Conservation (phyloP, 2,329 filamentous ascomycete species). For the Domatiomyces globalis region DNA sequence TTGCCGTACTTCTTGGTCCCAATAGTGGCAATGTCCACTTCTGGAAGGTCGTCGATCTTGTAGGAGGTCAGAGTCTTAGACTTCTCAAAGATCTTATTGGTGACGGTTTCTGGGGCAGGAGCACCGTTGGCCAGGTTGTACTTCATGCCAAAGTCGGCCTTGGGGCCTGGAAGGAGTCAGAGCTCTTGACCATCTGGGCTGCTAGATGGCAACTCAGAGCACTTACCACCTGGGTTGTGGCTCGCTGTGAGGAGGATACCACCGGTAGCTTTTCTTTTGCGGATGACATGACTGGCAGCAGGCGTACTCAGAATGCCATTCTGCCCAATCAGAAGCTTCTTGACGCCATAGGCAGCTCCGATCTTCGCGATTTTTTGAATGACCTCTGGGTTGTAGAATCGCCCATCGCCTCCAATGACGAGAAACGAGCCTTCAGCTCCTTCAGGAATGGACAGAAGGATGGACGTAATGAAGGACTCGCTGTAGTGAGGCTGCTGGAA, state of each 20-base stretch:
- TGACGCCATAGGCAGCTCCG: slow-evolving; percentile 88
- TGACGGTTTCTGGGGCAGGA: slow-evolving; percentile 87
- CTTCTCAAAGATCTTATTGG: slow-evolving; percentile 91
- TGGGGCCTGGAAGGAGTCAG: slow-evolving; percentile 49
- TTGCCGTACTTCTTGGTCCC: slow-evolving; percentile 71
- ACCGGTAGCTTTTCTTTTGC: slow-evolving; percentile 85
- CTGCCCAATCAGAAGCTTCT: slow-evolving; percentile 95
- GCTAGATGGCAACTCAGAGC: neutral
- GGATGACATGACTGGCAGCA: slow-evolving; percentile 88
- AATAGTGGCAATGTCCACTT: slow-evolving; percentile 70
- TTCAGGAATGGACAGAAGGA: slow-evolving; percentile 91
- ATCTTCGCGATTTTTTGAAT: slow-evolving; percentile 97
- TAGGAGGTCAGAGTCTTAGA: slow-evolving; percentile 84
- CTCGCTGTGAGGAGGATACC: slow-evolving; percentile 94
- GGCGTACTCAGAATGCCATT: slow-evolving; percentile 94
- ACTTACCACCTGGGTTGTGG: slow-evolving; percentile 90
- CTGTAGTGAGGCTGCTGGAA: slow-evolving; percentile 94
- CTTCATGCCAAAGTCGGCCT: slow-evolving; percentile 97
- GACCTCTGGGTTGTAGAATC: slow-evolving; percentile 94
- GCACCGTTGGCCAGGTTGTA: slow-evolving; percentile 97
- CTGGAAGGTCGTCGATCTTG: slow-evolving; percentile 76
- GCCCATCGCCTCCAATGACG: slow-evolving; percentile 93
- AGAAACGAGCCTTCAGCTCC: slow-evolving; percentile 76
- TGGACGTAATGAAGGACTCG: slow-evolving; percentile 87
- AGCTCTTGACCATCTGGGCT: neutral